Evolutionary conservation across 352 stramenopile species (phyloP), one percentile per base, ranked within the genome.

Genomic region (Phytophthora megakarya): DNA sequence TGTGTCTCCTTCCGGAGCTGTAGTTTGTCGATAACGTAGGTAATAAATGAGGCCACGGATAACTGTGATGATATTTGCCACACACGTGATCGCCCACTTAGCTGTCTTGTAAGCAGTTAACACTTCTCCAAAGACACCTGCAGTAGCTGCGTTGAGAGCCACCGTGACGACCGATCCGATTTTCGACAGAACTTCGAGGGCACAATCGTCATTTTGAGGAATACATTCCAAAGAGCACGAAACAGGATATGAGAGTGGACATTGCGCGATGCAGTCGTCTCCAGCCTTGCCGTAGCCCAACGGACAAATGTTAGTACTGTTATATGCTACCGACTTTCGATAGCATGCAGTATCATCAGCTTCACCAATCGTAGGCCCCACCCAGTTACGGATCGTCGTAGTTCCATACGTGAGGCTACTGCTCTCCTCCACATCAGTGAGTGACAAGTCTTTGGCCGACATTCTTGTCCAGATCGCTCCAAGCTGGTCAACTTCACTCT

Each of bases 201-300:
- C 66, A 46, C 73, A 84, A 48, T 81, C 73, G 35, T 72, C 59
- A 63, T 75, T 86, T 55, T 86, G 76, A 33, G 67, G 76, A 35
- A 86, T 47, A 40, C 77, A 86, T 49, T 86, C 75, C 58, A 69
- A 66, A 23, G 57, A 69, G 25, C 77, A 86, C 23, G 67, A 43
- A 23, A 83, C 76, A 19, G 76, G 76, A 46, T 83, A 86, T 42
- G 80, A 65, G 18, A 86, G 26, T 0, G 75, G 75, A 43, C 75
- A 84, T 48, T 75, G 38, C 11, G 64, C 35, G 1, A 65, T 26
- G 23, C 57, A 65, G 7, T 65, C 57, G 13, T 49, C 22, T 10
- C 18, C 57, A 26, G 53, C 47, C 5, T 60, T 60, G 22, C 57
- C 40, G 42, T 53, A 65, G 7, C 57, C 57, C 19, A 65, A 2